Evolutionary conservation across 2,329 filamentous ascomycete genomes (phyloP), one percentile per base, ranked within the genome.

Genomic region (Colletotrichum graminicola): DNA sequence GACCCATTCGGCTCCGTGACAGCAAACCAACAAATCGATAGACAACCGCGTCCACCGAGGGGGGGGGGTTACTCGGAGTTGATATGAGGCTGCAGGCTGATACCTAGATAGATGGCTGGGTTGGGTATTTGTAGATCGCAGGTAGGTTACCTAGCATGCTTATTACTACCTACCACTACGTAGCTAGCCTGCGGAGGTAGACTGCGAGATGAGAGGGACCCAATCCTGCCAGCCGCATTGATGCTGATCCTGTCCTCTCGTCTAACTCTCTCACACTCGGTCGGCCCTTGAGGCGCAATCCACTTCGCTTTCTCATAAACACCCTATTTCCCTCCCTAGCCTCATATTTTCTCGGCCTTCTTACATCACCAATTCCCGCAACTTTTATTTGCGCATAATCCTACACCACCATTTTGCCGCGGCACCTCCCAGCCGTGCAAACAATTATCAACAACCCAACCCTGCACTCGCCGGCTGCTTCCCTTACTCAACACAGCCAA

Each of bases 231-330:
- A n/a, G 36, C 39, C 21, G 51, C 62, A 45, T 45, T 54, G 45
- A 68, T 57, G 36, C 52, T 45, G 45, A 51, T 60, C 62, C 32
- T 26, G 45, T 54, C 39, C 49, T 45, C 57, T 56, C 45, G 59
- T 71, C 60, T 71, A 59, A n/a, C 59, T 71, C 54, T n/a, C 57
- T 71, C 59, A 60, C 34, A 43, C 51, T 59, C 62, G 55, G 36
- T 59, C 29, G 47, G 36, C 59, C 39, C 59, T 47, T 32, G 65
- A 56, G 57, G 45, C 57, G 57, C 65, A 71, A 57, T 51, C 52
- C 59, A 63, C 54, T 47, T 49, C 66, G 11, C 45, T 62, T 29
- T 52, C 54, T 69, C 59, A 60, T 66, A 47, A 61, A 62, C 45
- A 69, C 39, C 62, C 59, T 69, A 61, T 62, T 67, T 64, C 59